Percentiles rank a stretch among this genome's conserved stretches.
Conservation (phyloP, 306 rosid genomes). For the Vigna mungo region DNA sequence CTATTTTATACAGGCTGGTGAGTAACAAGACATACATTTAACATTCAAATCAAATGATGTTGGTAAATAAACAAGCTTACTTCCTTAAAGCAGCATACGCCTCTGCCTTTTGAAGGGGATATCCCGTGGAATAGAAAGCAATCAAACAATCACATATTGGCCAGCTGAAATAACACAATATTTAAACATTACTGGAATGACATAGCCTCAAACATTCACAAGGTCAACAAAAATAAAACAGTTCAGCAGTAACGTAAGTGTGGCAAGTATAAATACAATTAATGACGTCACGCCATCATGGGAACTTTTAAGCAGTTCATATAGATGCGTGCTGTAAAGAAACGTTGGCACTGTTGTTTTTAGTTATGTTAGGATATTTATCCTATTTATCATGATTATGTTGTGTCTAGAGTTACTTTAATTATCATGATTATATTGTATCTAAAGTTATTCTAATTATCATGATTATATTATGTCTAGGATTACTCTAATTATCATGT, state of each 20-base stretch:
- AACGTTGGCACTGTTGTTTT: constrained; percentile 9
- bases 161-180: constrained; percentile 79
- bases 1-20: constrained; percentile 13
- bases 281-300: constrained; percentile 11
- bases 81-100: constrained; percentile 91
- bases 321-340: background rate
- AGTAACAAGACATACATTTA: constrained; percentile 19
- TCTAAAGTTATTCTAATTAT: no score
- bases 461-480: no score
- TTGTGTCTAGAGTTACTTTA: no score
- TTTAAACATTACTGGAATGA: constrained; percentile 35
- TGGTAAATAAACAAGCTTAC: constrained; percentile 63
- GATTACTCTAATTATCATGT: no score
- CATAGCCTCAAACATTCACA: constrained; percentile 10
- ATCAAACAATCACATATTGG: constrained; percentile 95
- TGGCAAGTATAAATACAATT: constrained; percentile 30
- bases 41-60: constrained; percentile 41
- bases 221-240: constrained; percentile 34
- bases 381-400: no score
- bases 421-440: no score
- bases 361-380: no score
- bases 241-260: background rate
- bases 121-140: constrained; percentile 93
- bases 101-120: constrained; percentile 92
- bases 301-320: constrained; percentile 19